Percentiles rank a stretch among this genome's conserved stretches.
phyloP scores from a whole-genome alignment of 225 moss, liverwort and hornwort genomes.

The Antitrichia curtipendula region DNA sequence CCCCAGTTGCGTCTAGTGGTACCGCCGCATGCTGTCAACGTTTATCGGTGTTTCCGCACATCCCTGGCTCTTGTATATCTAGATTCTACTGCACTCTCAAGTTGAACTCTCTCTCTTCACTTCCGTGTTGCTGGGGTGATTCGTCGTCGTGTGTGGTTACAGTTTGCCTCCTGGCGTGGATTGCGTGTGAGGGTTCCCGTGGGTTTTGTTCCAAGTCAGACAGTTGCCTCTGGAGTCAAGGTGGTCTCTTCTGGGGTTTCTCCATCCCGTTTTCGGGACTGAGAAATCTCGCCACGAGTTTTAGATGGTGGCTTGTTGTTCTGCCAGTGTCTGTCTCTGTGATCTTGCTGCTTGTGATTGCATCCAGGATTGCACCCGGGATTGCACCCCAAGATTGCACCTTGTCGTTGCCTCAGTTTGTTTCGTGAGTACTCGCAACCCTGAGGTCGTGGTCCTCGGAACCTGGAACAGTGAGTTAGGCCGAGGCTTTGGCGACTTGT shows the following conservation, averaged over 20 bases:
- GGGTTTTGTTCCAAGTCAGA: background rate
- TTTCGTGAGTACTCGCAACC: background rate
- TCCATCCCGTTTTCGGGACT: background rate
- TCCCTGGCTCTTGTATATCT: background rate
- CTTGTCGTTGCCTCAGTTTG: background rate
- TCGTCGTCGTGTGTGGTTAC: background rate
- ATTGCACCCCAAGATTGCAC: background rate
- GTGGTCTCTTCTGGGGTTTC: constrained; percentile 1
- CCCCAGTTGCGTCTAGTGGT: background rate
- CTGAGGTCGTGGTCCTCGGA: background rate
- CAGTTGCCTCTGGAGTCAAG: background rate
- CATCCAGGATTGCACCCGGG: background rate
- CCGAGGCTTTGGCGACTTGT: background rate
- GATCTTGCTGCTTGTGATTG: background rate
- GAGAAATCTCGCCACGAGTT: background rate
- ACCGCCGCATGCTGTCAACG: background rate
- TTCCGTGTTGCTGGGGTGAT: background rate
- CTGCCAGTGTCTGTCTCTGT: background rate
- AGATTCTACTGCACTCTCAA: background rate
- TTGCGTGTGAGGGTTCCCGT: background rate
- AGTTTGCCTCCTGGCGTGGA: background rate
- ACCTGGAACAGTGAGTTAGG: background rate
- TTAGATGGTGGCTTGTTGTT: background rate
- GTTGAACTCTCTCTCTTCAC: background rate
- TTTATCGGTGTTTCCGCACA: background rate